Conservation (phyloP, 2,329 filamentous ascomycete genomes). For the Trichoderma aggressivum region DNA sequence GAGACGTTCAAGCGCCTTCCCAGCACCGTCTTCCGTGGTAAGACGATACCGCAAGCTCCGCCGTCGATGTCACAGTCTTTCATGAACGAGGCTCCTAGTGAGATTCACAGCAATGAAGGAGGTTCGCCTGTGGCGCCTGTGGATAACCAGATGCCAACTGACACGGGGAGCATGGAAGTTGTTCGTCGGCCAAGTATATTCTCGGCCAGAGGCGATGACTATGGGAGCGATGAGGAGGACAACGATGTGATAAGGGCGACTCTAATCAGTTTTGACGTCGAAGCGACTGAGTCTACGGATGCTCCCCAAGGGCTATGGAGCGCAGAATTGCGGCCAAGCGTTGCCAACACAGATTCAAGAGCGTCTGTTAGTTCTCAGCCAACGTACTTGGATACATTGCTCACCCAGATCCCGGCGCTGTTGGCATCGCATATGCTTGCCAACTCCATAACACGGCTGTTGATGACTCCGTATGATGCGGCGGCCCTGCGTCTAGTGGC, state of each 20-base stretch:
- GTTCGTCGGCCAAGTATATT: slow-evolving; percentile 45
- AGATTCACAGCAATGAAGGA: slow-evolving; percentile 6
- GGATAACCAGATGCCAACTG: slow-evolving; percentile 30
- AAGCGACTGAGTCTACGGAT: slow-evolving; percentile 52
- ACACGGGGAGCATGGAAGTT: slow-evolving; percentile 30
- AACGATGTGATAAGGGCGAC: slow-evolving; percentile 54
- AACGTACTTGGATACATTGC: slow-evolving; percentile 45
- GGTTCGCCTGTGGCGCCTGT: background rate
- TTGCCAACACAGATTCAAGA: slow-evolving; percentile 31
- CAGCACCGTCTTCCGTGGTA: slow-evolving; percentile 33
- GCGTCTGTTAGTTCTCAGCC: slow-evolving; percentile 27
- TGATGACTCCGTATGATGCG: slow-evolving; percentile 47
- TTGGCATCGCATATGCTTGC: slow-evolving; percentile 47
- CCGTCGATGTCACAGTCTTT: background rate
- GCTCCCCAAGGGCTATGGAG: slow-evolving; percentile 54
- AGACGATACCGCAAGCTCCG: slow-evolving; percentile 25
- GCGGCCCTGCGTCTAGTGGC: slow-evolving; percentile 45
- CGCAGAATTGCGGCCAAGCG: slow-evolving; percentile 54
- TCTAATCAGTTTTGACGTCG: slow-evolving; percentile 60
- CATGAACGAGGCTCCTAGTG: slow-evolving; percentile 5
- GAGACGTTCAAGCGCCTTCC: slow-evolving; percentile 41
- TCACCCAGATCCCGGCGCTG: slow-evolving; percentile 50
- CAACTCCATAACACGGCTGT: slow-evolving; percentile 40
- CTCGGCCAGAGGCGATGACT: slow-evolving; percentile 50
- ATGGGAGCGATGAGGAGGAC: slow-evolving; percentile 55